A percentile compares a stretch with the other conserved stretches of the same genome.
Conservation (phyloP, 2,329 filamentous ascomycete species). For the Lecanicillium sp. region DNA sequence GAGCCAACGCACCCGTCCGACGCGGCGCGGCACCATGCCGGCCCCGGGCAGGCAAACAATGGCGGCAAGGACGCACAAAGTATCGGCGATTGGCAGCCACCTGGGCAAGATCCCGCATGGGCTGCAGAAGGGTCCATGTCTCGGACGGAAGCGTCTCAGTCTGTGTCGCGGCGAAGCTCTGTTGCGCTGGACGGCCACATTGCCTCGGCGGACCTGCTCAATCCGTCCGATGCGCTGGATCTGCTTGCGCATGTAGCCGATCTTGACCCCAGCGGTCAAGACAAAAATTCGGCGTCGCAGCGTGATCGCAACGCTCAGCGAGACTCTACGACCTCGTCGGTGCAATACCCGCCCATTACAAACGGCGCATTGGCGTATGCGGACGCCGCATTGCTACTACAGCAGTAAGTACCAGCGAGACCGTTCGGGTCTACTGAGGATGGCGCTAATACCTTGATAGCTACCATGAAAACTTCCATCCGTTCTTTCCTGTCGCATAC, state of each 20-base stretch:
- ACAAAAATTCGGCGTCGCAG: constrained; percentile 7
- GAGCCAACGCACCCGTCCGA: background rate
- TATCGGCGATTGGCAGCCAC: constrained; percentile 6
- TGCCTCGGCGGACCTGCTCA: constrained; percentile 30
- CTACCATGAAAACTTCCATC: constrained; percentile 59
- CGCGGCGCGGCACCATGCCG: background rate
- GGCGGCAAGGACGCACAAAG: constrained; percentile 6
- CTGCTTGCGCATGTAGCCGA: constrained; percentile 33
- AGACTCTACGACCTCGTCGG: constrained; percentile 4
- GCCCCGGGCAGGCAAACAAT: background rate
- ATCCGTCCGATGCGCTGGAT: constrained; percentile 33
- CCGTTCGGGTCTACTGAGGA: too few relatives aligned
- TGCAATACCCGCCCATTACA: constrained; percentile 24
- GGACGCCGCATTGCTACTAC: constrained; percentile 17
- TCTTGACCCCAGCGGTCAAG: constrained; percentile 20
- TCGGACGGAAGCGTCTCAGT: constrained; percentile 8
- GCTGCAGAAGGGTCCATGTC: constrained; percentile 5
- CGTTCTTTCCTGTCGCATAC: constrained; percentile 62
- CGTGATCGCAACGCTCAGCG: constrained; percentile 1
- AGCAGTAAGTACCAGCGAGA: constrained; percentile 17
- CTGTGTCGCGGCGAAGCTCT: constrained; percentile 8
- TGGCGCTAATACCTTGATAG: constrained; percentile 23
- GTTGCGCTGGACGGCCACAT: constrained; percentile 29
- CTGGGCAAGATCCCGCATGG: constrained; percentile 9
- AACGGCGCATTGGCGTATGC: constrained; percentile 20